phyloP scores from a whole-genome alignment of 139 green algal genomes.

The Ulvella scutata region DNA sequence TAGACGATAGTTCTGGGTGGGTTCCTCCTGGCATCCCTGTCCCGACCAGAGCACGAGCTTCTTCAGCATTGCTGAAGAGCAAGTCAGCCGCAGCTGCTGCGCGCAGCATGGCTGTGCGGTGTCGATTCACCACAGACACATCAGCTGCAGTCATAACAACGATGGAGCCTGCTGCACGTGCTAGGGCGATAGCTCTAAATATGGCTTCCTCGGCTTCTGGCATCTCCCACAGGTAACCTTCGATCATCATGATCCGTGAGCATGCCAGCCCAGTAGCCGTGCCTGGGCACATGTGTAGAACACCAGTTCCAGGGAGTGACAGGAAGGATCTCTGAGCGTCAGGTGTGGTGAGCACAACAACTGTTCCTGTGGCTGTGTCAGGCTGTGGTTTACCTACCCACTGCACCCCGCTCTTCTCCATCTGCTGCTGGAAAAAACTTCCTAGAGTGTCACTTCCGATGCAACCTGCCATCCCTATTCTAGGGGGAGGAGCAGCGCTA shows the following conservation, averaged over 20 bases:
- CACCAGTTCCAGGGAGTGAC: slow-evolving; percentile 45
- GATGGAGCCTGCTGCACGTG: slow-evolving; percentile 25
- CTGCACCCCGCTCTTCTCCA: slow-evolving; percentile 43
- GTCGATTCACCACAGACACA: slow-evolving; percentile 52
- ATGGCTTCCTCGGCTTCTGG: slow-evolving; percentile 27
- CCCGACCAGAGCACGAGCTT: slow-evolving; percentile 23
- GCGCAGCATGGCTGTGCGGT: slow-evolving; percentile 19
- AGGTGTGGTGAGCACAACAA: slow-evolving; percentile 75
- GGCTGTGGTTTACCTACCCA: slow-evolving; percentile 19
- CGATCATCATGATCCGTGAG: slow-evolving; percentile 47
- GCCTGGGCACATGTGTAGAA: slow-evolving; percentile 14
- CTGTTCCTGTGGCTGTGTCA: slow-evolving; percentile 44
- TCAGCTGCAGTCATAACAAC: slow-evolving; percentile 79
- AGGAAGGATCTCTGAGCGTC: slow-evolving; percentile 87
- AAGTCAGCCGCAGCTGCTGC: slow-evolving; percentile 44
- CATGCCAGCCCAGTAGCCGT: slow-evolving; percentile 24
- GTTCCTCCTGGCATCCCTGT: not conserved
- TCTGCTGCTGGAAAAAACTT: slow-evolving; percentile 48
- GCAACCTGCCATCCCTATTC: slow-evolving; percentile 16
- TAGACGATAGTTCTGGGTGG: not conserved
- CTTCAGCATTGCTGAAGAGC: slow-evolving; percentile 56
- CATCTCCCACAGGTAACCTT: slow-evolving; percentile 71
- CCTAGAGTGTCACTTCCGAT: slow-evolving; percentile 55
- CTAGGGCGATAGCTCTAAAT: slow-evolving; percentile 21
- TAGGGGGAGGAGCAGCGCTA: not conserved